Percentiles rank a stretch among this genome's conserved stretches.
Conservation (phyloP, 2,329 filamentous ascomycete species). For the Chaetomiaceae sp. region DNA sequence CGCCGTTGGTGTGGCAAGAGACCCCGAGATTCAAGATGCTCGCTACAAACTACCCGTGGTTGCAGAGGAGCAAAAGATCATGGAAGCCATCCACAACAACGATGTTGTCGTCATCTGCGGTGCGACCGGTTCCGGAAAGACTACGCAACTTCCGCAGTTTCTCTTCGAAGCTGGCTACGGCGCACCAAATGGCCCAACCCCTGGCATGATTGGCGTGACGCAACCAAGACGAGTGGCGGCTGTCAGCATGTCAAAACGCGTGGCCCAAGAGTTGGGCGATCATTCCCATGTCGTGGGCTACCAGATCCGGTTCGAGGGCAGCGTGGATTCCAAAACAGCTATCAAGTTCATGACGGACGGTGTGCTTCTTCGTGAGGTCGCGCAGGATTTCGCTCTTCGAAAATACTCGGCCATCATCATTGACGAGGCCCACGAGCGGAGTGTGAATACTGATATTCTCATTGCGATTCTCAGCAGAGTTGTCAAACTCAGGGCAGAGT, state of each 20-base stretch:
- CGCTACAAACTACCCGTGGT: slow-evolving; percentile 82
- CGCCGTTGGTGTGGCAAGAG: slow-evolving; percentile 65
- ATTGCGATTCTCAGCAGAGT: slow-evolving; percentile 95
- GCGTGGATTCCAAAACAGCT: slow-evolving; percentile 71
- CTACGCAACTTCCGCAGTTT: slow-evolving; percentile 95
- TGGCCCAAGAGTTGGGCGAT: slow-evolving; percentile 76
- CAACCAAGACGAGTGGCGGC: slow-evolving; percentile 93
- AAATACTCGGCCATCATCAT: slow-evolving; percentile 95
- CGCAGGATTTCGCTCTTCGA: slow-evolving; percentile 77
- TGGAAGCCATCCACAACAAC: slow-evolving; percentile 95
- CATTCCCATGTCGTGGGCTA: slow-evolving; percentile 77
- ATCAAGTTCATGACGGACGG: slow-evolving; percentile 99
- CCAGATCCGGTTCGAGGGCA: slow-evolving; percentile 92
- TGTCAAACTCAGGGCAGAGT: slow-evolving; percentile 72
- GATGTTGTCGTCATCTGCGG: slow-evolving; percentile 88
- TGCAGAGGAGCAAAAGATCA: slow-evolving; percentile 92
- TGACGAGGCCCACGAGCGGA: slow-evolving; percentile 95
- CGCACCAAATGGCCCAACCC: slow-evolving; percentile 67
- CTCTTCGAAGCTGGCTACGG: slow-evolving; percentile 92
- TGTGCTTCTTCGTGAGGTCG: slow-evolving; percentile 85
- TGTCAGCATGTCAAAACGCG: slow-evolving; percentile 93
- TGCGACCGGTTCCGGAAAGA: slow-evolving; percentile 94
- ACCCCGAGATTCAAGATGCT: slow-evolving; percentile 69
- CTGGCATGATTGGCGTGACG: slow-evolving; percentile 90
- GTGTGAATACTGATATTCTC: slow-evolving; percentile 96